Evolutionary conservation across 345 rosid genomes (phyloP).

Genomic region (Corchorus olitorius): DNA sequence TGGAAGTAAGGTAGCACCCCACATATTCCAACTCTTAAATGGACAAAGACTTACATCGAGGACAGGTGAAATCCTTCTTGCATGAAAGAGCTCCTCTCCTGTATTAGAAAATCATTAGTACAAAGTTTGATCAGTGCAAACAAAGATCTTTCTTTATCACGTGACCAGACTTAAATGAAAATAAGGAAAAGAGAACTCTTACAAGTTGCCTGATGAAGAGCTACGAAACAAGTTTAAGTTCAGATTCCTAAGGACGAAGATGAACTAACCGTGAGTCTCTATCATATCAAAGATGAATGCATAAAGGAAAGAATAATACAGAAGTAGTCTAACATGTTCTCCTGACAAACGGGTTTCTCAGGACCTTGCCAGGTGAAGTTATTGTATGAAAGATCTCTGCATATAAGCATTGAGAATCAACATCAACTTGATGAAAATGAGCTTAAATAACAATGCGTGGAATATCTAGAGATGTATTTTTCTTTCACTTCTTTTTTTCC

Average conservation of each 20-base stretch:
- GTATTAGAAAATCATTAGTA: slow-evolving; percentile 13
- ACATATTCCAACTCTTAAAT: not conserved
- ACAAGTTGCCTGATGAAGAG: slow-evolving; percentile 46
- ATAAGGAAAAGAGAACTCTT: slow-evolving; percentile 32
- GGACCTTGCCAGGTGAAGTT: slow-evolving; percentile 57
- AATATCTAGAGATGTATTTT: not conserved
- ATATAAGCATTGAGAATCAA: slow-evolving; percentile 8
- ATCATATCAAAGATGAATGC: slow-evolving; percentile 19
- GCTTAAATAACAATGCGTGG: not conserved
- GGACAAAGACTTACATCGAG: slow-evolving; percentile 49
- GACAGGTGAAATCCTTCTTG: slow-evolving; percentile 51
- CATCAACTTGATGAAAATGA: slow-evolving; percentile 2
- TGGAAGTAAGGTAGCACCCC: not conserved
- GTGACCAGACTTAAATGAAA: not conserved
- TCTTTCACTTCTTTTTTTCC: not conserved
- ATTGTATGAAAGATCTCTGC: slow-evolving; percentile 83
- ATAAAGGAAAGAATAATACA: slow-evolving; percentile 19
- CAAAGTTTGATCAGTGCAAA: not conserved
- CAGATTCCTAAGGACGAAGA: slow-evolving; percentile 44
- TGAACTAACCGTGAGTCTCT: slow-evolving; percentile 7
- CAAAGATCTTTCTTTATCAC: not conserved
- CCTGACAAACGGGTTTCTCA: slow-evolving; percentile 49
- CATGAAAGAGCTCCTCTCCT: slow-evolving; percentile 58
- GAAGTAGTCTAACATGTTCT: slow-evolving; percentile 43
- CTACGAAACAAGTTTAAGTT: slow-evolving; percentile 66